Conservation (phyloP, 192 early-diverging fungal species). For the Entophlyctis helioformis region DNA sequence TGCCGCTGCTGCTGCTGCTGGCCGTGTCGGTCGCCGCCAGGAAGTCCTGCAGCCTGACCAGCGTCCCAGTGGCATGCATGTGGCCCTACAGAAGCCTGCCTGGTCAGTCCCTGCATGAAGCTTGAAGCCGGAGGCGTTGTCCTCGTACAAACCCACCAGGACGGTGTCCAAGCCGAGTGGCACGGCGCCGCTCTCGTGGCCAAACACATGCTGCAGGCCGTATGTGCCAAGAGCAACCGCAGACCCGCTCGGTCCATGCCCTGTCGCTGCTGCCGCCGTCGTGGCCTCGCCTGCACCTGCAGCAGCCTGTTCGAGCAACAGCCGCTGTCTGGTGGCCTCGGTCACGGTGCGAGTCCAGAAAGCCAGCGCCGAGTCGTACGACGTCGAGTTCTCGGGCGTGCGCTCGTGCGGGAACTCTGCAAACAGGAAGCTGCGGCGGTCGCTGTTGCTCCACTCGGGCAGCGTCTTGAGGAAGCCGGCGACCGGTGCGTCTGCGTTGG, state of each 20-base stretch:
- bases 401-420: conserved; percentile 1
- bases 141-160: conserved; percentile 1
- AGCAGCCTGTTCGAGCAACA: conserved; percentile 6
- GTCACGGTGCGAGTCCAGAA: conserved; percentile 9
- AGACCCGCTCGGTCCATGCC: too few relatives aligned
- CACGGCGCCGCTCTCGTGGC: not conserved
- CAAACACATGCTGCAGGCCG: conserved; percentile 6
- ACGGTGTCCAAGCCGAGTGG: conserved; percentile 10
- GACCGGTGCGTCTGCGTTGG: too few relatives aligned
- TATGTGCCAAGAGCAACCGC: not conserved
- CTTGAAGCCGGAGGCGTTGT: not conserved
- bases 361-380: conserved; percentile 1
- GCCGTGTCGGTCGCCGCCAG: too few relatives aligned
- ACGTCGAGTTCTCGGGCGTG: not conserved
- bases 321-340: not conserved
- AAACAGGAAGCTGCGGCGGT: conserved; percentile 5
- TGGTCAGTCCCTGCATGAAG: not conserved
- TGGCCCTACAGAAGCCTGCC: not conserved
- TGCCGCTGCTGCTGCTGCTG: too few relatives aligned
- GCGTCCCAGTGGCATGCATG: conserved; percentile 1
- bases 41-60: conserved; percentile 5
- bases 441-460: conserved; percentile 5
- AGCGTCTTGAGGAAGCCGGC: conserved; percentile 1
- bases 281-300: too few relatives aligned
- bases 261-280: too few relatives aligned